Conservation (phyloP, 179 eudicot species). For the Spinacia oleracea region DNA sequence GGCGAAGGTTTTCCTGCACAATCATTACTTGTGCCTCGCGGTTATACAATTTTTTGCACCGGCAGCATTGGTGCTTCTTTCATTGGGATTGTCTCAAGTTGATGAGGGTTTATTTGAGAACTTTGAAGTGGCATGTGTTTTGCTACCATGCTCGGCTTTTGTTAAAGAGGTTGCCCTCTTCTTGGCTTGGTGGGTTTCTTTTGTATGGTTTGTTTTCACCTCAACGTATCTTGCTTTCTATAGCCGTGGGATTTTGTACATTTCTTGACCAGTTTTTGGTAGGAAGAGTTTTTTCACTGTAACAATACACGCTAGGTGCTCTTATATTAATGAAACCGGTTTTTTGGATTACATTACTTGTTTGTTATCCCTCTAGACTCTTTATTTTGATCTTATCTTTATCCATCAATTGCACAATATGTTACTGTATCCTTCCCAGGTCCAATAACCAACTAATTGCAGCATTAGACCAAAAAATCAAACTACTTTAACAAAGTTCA, state of each 20-base stretch:
- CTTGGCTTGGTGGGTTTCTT: conserved; percentile 90
- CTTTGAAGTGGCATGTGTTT: conserved; percentile 38
- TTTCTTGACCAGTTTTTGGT: no score
- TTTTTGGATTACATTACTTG: no score
- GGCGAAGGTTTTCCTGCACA: conserved; percentile 94
- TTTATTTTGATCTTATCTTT: background rate
- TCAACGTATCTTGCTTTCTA: conserved; percentile 60
- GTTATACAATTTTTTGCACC: conserved; percentile 73
- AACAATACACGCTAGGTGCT: no score
- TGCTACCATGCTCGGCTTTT: conserved; percentile 56
- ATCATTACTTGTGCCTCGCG: conserved; percentile 72
- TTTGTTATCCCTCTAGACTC: background rate
- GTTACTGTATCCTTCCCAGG: background rate
- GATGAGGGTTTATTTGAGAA: conserved; percentile 45
- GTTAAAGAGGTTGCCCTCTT: conserved; percentile 62
- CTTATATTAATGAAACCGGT: no score
- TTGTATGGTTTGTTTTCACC: conserved; percentile 66
- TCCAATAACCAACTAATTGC: background rate
- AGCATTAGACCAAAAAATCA: background rate
- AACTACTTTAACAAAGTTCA: no score
- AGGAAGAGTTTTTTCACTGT: no score
- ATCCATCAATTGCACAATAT: background rate
- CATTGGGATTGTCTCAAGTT: conserved; percentile 68
- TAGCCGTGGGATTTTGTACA: conserved; percentile 76
- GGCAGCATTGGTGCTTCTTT: conserved; percentile 64